phyloP scores from a whole-genome alignment of 2,329 filamentous ascomycete genomes.

The Exophiala spinifera region DNA sequence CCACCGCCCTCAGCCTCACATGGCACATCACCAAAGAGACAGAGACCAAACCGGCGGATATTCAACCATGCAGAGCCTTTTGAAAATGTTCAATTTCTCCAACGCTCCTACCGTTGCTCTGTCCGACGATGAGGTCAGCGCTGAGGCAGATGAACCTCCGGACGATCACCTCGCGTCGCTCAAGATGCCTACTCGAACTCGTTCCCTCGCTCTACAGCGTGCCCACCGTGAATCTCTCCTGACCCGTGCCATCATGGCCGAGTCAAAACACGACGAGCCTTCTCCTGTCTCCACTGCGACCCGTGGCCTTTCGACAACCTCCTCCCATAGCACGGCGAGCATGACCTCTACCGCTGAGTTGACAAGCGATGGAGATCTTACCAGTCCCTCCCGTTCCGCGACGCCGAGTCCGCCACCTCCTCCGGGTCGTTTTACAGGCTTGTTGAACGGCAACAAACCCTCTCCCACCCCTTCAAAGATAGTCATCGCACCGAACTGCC shows the following conservation, averaged over 20 bases:
- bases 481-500: constrained; percentile 27
- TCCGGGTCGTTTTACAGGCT: constrained; percentile 41
- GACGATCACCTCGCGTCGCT: constrained; percentile 50
- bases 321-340: constrained; percentile 76
- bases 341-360: constrained; percentile 81
- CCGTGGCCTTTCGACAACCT: constrained; percentile 52
- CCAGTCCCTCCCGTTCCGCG: constrained; percentile 81
- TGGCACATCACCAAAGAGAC: constrained; percentile 26
- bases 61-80: constrained; percentile 38
- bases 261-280: constrained; percentile 55
- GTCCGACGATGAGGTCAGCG: constrained; percentile 62
- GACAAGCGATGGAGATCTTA: constrained; percentile 90
- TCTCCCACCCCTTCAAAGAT: constrained; percentile 26
- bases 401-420: constrained; percentile 84
- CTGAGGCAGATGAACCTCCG: constrained; percentile 86
- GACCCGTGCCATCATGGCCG: constrained; percentile 74
- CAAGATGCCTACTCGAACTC: constrained; percentile 33
- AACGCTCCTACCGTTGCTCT: constrained; percentile 39
- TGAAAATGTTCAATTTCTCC: constrained; percentile 46
- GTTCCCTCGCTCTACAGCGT: constrained; percentile 34
- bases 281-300: constrained; percentile 4
- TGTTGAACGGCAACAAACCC: constrained; percentile 26
- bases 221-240: constrained; percentile 72
- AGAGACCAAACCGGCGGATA: constrained; percentile 12
- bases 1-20: background rate